A percentile compares a stretch with the other conserved stretches of the same genome.
Evolutionary conservation across 306 rosid species (phyloP).

Genomic region (Fragaria nilgerrensis): DNA sequence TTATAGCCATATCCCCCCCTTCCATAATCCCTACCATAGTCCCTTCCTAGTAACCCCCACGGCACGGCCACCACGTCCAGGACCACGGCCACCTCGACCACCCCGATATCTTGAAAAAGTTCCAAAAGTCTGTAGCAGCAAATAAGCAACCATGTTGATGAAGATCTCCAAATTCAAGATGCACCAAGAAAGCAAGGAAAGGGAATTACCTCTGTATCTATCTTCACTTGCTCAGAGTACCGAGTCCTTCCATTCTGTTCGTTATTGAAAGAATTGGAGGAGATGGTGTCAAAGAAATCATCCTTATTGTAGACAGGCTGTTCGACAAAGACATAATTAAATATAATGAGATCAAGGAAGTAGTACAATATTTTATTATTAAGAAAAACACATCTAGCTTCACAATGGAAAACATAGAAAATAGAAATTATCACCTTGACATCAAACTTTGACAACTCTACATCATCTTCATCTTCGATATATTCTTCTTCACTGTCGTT

Average conservation of each 20-base stretch:
- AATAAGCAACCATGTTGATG: constrained; percentile 24
- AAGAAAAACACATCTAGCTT: background rate
- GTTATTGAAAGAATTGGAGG: constrained; percentile 43
- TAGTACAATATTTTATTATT: background rate
- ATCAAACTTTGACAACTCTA: constrained; percentile 44
- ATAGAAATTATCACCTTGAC: constrained; percentile 44
- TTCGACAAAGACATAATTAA: constrained; percentile 17
- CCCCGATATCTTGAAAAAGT: constrained; percentile 73
- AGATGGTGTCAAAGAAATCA: constrained; percentile 84
- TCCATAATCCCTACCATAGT: constrained; percentile 52
- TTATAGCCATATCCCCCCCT: constrained; percentile 52
- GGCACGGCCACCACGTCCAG: constrained; percentile 67
- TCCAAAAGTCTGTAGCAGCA: constrained; percentile 80
- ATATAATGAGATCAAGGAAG: constrained; percentile 18
- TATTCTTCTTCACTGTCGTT: constrained; percentile 53
- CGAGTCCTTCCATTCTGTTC: constrained; percentile 73
- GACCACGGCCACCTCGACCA: constrained; percentile 78
- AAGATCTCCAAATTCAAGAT: constrained; percentile 2
- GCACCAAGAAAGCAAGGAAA: background rate
- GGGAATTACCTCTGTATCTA: constrained; percentile 72
- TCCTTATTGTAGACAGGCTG: constrained; percentile 86
- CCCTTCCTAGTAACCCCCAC: constrained; percentile 80
- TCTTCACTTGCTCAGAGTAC: constrained; percentile 80
- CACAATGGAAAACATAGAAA: constrained; percentile 18
- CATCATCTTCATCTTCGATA: constrained; percentile 52